Base-by-base conservation (phyloP, 73 alveolate genomes). In the Halteria grandinella region DNA sequence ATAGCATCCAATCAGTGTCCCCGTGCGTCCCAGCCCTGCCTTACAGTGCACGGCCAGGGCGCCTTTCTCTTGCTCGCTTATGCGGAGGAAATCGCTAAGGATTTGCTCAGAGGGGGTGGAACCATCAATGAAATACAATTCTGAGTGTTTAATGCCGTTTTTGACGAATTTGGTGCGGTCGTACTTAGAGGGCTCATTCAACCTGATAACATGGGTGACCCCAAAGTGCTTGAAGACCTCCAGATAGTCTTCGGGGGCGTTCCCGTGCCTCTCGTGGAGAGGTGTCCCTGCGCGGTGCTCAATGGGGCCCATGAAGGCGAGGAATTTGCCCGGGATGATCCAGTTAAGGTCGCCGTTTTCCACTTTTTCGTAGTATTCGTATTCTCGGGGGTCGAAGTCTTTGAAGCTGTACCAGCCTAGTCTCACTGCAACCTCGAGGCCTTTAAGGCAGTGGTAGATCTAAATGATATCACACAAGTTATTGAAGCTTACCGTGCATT, bases 281-380 rank as follows among this genome's bases (percentile, higher is more conserved):
- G 63, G 87, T 33, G 85, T 79, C 52, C 89, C 97, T 37, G 54
- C 28, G 23, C 51, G 43, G 14, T 75, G 69, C 11, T 84, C 85
- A 1, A 95, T 76, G 31, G 99, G 99, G 20, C 97, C 94, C 48
- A 90, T 64, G 64, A 94, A 94, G 7, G 99, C 98, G 10, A 95
- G 55, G 73, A 95, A 91, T 73, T 94, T 85, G 33, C 81, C 88
- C 1, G 99, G 99, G 48, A 95, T 80, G 55, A 94, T 91, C 96
- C 98, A 94, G 87, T 95, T 95, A 50, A 94, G 44, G 75, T 95
- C 99, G 7, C 99, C 97, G 83, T 94, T 91, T 57, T 91, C 97
- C 18, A 94, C 97, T 55, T 92, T 94, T 60, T 89, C 97, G 79
- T 94, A 94, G 84, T 89, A 86, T 76, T 95, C 98, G 79, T 95